A percentile compares a stretch with the other conserved stretches of the same genome.
phyloP scores from a whole-genome alignment of 1,139 yeast genomes.

The Blastobotrys ciferrii region DNA sequence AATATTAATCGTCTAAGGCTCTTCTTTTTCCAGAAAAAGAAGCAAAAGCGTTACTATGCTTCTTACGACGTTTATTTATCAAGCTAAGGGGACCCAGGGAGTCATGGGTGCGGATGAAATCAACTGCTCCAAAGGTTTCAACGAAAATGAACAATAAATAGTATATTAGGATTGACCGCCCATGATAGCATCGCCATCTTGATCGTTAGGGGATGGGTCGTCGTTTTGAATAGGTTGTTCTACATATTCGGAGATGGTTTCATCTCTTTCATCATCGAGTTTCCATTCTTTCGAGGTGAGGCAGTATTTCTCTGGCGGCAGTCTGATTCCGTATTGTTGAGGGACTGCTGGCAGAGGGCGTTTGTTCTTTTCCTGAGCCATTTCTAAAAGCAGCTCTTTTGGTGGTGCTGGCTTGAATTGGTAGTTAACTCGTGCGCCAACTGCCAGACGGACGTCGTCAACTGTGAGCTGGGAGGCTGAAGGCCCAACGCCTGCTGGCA shows the following conservation, averaged over 20 bases:
- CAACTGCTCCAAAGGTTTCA: background rate
- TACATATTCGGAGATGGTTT: constrained; percentile 27
- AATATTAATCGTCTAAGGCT: too few relatives aligned
- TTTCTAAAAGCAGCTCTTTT: constrained; percentile 81
- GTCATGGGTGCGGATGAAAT: too few relatives aligned
- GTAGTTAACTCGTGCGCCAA: constrained; percentile 88
- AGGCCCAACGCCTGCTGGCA: constrained; percentile 42
- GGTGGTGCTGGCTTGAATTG: constrained; percentile 97
- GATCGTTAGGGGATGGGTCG: background rate
- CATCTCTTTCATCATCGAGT: constrained; percentile 47
- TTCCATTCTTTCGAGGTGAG: constrained; percentile 81
- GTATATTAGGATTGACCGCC: background rate
- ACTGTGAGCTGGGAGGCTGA: constrained; percentile 61
- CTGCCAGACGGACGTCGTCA: constrained; percentile 88
- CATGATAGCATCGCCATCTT: constrained; percentile 3
- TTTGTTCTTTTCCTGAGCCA: constrained; percentile 89
- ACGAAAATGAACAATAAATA: constrained; percentile 3
- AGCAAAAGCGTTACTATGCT: too few relatives aligned
- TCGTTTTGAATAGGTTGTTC: constrained; percentile 1
- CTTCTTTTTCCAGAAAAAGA: too few relatives aligned
- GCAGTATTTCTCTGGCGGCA: constrained; percentile 98
- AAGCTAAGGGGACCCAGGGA: too few relatives aligned
- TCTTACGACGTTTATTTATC: too few relatives aligned
- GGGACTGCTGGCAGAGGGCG: constrained; percentile 88
- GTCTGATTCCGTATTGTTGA: constrained; percentile 86